Conservation (phyloP, 2,329 filamentous ascomycete species). For the Geosmithia flava region DNA sequence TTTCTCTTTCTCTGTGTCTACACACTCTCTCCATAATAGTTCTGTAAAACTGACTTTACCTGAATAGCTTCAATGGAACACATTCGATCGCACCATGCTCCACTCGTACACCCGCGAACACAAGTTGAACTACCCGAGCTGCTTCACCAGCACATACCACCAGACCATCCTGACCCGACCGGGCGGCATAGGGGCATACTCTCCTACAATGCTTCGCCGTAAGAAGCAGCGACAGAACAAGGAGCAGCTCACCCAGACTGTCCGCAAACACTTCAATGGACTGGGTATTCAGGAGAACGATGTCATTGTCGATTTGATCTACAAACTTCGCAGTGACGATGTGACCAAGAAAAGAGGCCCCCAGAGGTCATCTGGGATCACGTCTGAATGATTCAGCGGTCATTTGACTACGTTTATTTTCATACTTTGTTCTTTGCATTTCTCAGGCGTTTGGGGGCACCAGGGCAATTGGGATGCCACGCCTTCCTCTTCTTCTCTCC, state of each 20-base stretch:
- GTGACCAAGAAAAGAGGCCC: constrained; percentile 10
- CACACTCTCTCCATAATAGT: not conserved
- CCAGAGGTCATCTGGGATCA: constrained; percentile 8
- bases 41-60: constrained; percentile 2
- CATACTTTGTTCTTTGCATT: not conserved
- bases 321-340: constrained; percentile 41
- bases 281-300: constrained; percentile 71
- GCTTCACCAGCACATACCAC: constrained; percentile 54
- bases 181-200: constrained; percentile 55
- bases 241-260: constrained; percentile 57
- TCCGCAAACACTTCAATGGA: constrained; percentile 75
- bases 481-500: not conserved
- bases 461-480: not conserved
- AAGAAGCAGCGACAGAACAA: constrained; percentile 55
- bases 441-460: not conserved
- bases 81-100: constrained; percentile 54
- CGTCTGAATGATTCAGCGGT: constrained; percentile 1
- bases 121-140: constrained; percentile 55
- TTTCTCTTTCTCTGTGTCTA: constrained; percentile 4
- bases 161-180: constrained; percentile 48
- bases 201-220: constrained; percentile 59
- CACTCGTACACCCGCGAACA: constrained; percentile 67
- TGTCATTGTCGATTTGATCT: constrained; percentile 67
- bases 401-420: not conserved
- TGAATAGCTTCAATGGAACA: constrained; percentile 49